Percentiles rank a stretch among this genome's conserved stretches.
phyloP scores from a whole-genome alignment of 768 basidiomycete genomes.

The Leccinum sublutescens region DNA sequence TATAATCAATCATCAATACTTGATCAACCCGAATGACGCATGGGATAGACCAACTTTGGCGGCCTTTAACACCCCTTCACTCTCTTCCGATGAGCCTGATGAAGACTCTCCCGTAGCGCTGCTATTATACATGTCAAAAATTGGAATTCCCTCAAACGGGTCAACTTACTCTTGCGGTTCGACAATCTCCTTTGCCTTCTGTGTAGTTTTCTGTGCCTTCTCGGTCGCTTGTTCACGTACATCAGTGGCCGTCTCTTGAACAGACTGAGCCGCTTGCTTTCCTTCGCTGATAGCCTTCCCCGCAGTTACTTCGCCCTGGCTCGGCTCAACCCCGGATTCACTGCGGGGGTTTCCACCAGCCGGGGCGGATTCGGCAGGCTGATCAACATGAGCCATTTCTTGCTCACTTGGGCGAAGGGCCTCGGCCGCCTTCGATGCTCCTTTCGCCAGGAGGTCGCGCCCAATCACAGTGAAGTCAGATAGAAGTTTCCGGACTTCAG shows the following conservation, averaged over 20 bases:
- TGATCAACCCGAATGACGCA: background rate
- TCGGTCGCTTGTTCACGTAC: constrained; percentile 12
- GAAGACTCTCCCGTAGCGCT: constrained; percentile 24
- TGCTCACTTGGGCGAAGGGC: constrained; percentile 62
- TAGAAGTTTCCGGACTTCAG: constrained; percentile 86
- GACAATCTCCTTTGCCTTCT: background rate
- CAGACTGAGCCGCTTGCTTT: constrained; percentile 12
- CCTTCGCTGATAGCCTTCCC: constrained; percentile 23
- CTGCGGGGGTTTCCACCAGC: constrained; percentile 37
- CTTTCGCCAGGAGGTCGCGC: constrained; percentile 78
- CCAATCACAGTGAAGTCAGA: constrained; percentile 76
- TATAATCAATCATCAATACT: too few species aligned
- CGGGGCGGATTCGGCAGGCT: constrained; percentile 53
- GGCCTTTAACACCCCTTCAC: constrained; percentile 18
- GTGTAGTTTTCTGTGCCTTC: constrained; percentile 2
- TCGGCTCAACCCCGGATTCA: constrained; percentile 34
- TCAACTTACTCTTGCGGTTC: constrained; percentile 18
- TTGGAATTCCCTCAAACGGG: too few species aligned
- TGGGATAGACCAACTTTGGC: constrained; percentile 26
- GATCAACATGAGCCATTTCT: constrained; percentile 60
- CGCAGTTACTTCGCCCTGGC: constrained; percentile 32
- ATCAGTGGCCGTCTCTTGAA: constrained; percentile 7
- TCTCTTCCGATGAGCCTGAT: constrained; percentile 27
- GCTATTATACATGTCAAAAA: constrained; percentile 7
- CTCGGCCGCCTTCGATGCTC: constrained; percentile 68